Evolutionary conservation across 257 asterid genomes (phyloP), one percentile per base, ranked within the genome.

Genomic region (Gynochthodes officinalis): DNA sequence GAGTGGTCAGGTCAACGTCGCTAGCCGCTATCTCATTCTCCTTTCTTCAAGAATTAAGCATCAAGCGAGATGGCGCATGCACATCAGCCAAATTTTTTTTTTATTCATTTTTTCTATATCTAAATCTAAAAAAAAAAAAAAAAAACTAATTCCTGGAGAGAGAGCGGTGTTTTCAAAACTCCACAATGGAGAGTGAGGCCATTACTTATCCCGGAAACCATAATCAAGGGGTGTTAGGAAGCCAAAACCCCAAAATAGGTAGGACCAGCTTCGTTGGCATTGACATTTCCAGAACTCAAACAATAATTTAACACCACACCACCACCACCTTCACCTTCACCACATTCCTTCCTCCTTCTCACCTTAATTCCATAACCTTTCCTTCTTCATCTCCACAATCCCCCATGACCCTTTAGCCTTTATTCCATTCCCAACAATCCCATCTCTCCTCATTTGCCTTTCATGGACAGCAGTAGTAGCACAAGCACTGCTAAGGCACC

Each of bases 231-330:
- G 74, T 35, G 44, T 71, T 69, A 57, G 73, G 64, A 54, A 78
- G 68, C 74, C 69, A 81, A 74, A 65, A 32, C 81, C 81, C 79
- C 75, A 75, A 77, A 66, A 52, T 12, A 59, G 57, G 87, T 84
- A 67, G 89, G 88, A 48, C 82, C 86, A 82, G 78, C 78, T 80
- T 76, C 67, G 86, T 78, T 82, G 88, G 83, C 89, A 79, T 84
- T 85, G 84, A 81, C 83, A 87, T 78, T 80, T 83, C 81, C 73
- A 71, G 52, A 75, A 67, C 75, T 58, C 80, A 69, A 50, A 46
- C 79, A 75, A 77, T 81, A 81, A 82, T 80, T 81, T 80, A 81
- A 80, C 85, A 64, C 80, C 80, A 35, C 75, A 33, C 73, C 82
- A 27, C 65, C 67, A 11, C 60, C 46, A 28, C 35, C 43, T 58